These are phyloP conservation scores for Suillus lakei DNA, from an alignment of 768 basidiomycete species.

Conservation along the genomic window DNA sequence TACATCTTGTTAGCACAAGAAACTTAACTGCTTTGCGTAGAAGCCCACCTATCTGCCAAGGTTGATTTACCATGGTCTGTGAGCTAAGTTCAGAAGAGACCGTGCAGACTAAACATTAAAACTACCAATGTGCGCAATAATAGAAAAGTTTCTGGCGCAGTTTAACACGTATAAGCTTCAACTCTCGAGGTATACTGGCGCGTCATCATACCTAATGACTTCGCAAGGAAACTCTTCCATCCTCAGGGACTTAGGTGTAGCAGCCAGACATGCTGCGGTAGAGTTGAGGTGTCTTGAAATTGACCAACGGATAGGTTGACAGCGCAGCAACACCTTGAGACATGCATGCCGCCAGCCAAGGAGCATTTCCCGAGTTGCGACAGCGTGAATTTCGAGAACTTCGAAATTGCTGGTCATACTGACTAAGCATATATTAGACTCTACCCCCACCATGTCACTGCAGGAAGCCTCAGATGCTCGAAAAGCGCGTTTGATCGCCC, in stretches of 20 bases:
- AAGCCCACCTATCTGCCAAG: constrained; percentile 77
- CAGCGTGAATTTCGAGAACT: neutral
- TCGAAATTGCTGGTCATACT: neutral
- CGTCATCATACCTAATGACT: constrained; percentile 58
- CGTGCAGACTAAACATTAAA: neutral
- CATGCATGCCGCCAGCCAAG: constrained; percentile 37
- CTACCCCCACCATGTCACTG: constrained; percentile 55
- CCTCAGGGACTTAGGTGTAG: constrained; percentile 41
- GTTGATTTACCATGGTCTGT: constrained; percentile 96
- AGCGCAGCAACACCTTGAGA: constrained; percentile 28
- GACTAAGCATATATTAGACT: constrained; percentile 3
- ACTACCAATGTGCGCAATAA: constrained; percentile 93
- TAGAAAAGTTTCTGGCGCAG: constrained; percentile 80
- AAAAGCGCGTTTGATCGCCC: constrained; percentile 78
- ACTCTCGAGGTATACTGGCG: neutral
- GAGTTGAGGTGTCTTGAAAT: constrained; percentile 33
- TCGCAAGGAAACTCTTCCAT: constrained; percentile 74
- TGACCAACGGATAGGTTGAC: constrained; percentile 7
- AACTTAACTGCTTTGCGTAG: neutral
- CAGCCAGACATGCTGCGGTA: constrained; percentile 27
- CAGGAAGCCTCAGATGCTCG: constrained; percentile 80
- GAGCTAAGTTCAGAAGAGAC: constrained; percentile 14
- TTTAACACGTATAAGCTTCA: constrained; percentile 3
- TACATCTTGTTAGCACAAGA: constrained; percentile 10
- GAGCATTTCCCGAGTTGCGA: constrained; percentile 27